Evolutionary conservation across 2,329 filamentous ascomycete genomes (phyloP).

Genomic region (Tolypocladium capitatum): DNA sequence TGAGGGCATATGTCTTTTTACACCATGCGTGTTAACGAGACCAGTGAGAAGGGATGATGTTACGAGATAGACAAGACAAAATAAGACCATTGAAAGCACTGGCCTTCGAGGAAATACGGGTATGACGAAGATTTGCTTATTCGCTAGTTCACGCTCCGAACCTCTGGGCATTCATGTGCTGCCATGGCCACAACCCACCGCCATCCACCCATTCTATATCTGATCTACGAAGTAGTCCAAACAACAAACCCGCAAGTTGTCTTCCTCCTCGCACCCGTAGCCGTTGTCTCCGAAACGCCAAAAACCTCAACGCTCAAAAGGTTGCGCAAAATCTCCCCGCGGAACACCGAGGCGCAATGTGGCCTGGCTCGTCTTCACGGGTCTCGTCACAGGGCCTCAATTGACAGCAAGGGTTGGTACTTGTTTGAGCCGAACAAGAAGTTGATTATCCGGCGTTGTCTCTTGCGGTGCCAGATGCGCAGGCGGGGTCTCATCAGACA

Average conservation of each 20-base stretch:
- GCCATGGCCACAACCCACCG: not conserved
- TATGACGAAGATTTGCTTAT: not conserved
- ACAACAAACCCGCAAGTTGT: not conserved
- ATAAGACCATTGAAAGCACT: slow-evolving; percentile 1
- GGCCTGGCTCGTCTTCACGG: not conserved
- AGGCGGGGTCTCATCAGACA: not conserved
- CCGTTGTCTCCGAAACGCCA: not conserved
- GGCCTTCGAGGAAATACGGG: not conserved
- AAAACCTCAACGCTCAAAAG: not conserved
- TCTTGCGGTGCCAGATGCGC: not conserved
- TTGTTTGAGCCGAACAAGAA: not conserved
- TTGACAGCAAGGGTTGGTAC: not conserved
- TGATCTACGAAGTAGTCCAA: not conserved
- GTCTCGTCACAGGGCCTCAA: not conserved
- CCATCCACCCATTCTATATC: not conserved
- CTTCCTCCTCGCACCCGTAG: not conserved
- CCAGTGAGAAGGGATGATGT: slow-evolving; percentile 8
- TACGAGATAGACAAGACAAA: slow-evolving; percentile 14
- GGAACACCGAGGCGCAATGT: not conserved
- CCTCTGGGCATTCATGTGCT: not conserved
- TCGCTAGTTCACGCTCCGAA: not conserved
- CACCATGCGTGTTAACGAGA: not conserved
- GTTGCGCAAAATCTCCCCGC: not conserved
- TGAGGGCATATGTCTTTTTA: not conserved
- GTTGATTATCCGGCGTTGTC: not conserved